Percentiles rank a stretch among this genome's conserved stretches.
Evolutionary conservation across 2,329 filamentous ascomycete species (phyloP).

Genomic region (Colletotrichum godetiae): DNA sequence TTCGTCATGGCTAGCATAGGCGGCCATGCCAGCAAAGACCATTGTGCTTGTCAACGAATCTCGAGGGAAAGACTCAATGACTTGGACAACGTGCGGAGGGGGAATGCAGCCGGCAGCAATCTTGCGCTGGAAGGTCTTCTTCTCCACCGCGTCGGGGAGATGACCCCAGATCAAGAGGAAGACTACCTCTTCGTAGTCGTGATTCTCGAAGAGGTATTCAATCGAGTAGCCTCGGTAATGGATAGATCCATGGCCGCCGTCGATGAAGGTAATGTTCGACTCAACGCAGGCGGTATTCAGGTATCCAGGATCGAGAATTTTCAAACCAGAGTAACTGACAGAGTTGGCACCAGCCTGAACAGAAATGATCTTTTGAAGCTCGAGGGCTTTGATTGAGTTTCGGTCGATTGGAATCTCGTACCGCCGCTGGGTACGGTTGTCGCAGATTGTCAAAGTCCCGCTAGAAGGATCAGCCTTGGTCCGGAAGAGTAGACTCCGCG

Average conservation of each 20-base stretch:
- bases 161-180: constrained; percentile 52
- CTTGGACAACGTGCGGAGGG: neutral
- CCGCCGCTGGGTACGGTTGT: constrained; percentile 43
- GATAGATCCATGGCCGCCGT: constrained; percentile 47
- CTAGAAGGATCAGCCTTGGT: neutral
- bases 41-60: constrained; percentile 49
- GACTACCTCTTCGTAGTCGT: constrained; percentile 41
- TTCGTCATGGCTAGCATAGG: constrained; percentile 44
- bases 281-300: constrained; percentile 18
- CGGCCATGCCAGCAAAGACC: constrained; percentile 49
- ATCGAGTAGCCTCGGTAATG: constrained; percentile 48
- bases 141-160: constrained; percentile 46
- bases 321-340: neutral
- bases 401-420: constrained; percentile 45
- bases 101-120: constrained; percentile 8
- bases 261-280: constrained; percentile 43
- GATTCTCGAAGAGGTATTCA: constrained; percentile 35
- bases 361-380: constrained; percentile 44
- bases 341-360: constrained; percentile 38
- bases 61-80: constrained; percentile 35
- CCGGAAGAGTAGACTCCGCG: neutral
- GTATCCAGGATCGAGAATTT: constrained; percentile 11
- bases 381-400: constrained; percentile 45
- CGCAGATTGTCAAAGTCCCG: constrained; percentile 7
- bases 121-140: constrained; percentile 32